Conservation (phyloP, 2,329 filamentous ascomycete genomes). For the Coniochaeta sp. region DNA sequence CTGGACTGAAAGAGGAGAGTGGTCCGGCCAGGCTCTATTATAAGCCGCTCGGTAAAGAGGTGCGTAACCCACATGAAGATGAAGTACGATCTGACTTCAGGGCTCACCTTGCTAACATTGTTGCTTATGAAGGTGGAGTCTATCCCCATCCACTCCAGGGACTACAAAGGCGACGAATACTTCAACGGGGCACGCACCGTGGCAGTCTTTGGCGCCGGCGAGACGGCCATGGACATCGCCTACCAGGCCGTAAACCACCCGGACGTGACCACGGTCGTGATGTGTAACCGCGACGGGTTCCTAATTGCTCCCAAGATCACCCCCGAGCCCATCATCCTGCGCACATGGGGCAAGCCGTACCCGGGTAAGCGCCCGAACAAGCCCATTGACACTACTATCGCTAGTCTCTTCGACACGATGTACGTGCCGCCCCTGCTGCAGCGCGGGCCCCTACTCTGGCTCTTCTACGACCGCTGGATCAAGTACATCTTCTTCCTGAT, state of each 20-base stretch:
- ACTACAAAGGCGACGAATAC: slow-evolving; percentile 22
- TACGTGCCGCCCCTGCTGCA: slow-evolving; percentile 31
- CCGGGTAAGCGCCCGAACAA: slow-evolving; percentile 12
- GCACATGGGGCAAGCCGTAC: slow-evolving; percentile 9
- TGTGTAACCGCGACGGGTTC: slow-evolving; percentile 27
- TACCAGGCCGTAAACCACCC: slow-evolving; percentile 24
- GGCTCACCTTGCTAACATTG: neutral
- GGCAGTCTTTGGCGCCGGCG: slow-evolving; percentile 25
- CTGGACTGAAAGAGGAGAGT: slow-evolving; percentile 6
- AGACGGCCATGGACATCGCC: slow-evolving; percentile 26
- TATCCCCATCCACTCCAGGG: slow-evolving; percentile 23
- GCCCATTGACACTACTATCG: slow-evolving; percentile 27
- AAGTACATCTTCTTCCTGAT: slow-evolving; percentile 15
- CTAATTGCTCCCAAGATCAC: slow-evolving; percentile 24
- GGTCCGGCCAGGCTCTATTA: no score
- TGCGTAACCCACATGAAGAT: neutral
- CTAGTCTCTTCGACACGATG: slow-evolving; percentile 34
- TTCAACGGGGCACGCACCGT: slow-evolving; percentile 22
- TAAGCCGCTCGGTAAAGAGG: neutral
- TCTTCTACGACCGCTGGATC: slow-evolving; percentile 28
- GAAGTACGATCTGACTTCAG: neutral
- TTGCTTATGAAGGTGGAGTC: neutral
- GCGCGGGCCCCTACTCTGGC: slow-evolving; percentile 27
- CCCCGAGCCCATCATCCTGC: slow-evolving; percentile 4
- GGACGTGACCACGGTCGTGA: slow-evolving; percentile 20